A percentile compares a stretch with the other conserved stretches of the same genome.
These are phyloP conservation scores for Nicotiana undulata DNA, from an alignment of 257 asterid species.

Conservation along the genomic window DNA sequence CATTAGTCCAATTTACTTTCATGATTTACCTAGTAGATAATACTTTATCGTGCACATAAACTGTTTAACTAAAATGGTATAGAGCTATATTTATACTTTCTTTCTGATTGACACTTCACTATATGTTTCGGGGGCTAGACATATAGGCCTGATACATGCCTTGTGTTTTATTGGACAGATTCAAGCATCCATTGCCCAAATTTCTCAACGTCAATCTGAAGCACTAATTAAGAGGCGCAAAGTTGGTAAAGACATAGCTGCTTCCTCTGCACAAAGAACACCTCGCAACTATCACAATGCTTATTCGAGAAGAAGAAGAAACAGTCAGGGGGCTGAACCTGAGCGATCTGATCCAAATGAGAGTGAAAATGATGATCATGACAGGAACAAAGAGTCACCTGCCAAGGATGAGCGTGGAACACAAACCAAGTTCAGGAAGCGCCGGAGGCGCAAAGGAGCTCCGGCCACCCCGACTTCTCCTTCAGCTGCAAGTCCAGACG, in stretches of 20 bases:
- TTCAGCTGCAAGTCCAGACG: constrained; percentile 15
- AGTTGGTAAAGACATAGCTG: constrained; percentile 17
- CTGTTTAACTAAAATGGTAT: background rate
- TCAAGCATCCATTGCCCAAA: constrained; percentile 35
- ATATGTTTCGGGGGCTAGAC: background rate
- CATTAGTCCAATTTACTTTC: background rate
- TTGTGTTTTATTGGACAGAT: constrained; percentile 16
- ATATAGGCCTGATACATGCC: background rate
- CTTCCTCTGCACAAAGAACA: constrained; percentile 7
- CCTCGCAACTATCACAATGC: constrained; percentile 13
- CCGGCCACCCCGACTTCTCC: constrained; percentile 11
- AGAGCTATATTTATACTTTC: background rate
- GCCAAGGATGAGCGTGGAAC: constrained; percentile 18
- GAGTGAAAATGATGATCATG: constrained; percentile 20
- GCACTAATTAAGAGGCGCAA: constrained; percentile 31
- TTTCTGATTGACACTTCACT: background rate
- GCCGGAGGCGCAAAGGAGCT: constrained; percentile 14
- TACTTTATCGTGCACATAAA: background rate
- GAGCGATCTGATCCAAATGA: constrained; percentile 20
- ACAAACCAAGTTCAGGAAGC: constrained; percentile 21
- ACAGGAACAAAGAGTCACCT: constrained; percentile 19
- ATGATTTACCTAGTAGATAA: background rate
- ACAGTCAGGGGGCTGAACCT: constrained; percentile 8
- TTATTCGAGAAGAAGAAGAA: constrained; percentile 27
- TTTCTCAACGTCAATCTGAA: constrained; percentile 31